Evolutionary conservation across 495 filamentous ascomycete genomes (phyloP), one percentile per base, ranked within the genome.

Genomic region (Xylaria flabelliformis): DNA sequence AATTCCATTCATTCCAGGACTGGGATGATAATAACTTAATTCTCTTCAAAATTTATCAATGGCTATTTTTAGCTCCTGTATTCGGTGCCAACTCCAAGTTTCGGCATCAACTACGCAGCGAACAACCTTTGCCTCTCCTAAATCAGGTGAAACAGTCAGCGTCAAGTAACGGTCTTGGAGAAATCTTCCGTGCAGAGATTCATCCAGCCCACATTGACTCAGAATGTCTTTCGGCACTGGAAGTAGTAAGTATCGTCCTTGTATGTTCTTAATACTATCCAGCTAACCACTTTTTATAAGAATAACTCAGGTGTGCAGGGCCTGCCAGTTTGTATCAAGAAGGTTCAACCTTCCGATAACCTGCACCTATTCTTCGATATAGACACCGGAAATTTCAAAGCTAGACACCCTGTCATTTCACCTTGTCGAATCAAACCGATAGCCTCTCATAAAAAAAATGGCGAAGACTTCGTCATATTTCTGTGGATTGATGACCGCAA

Each of bases 341-440:
- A 26, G 24, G 62, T 46, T 8, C 36, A 46, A 29, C 36, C 19
- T 64, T 44, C 39, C 13, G 62, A 64, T 26, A 26, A 64, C 10
- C 4, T 64, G 4, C 8, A 42, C 7, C 3, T 8, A 19, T 64
- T 64, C 21, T 64, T 64, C 24, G 62, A 64, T 44, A 46, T 42
- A 4, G 24, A 64, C 7, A 46, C 62, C 10, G 62, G 62, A 64
- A 15, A 64, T 19, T 46, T 64, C 10, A 46, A 26, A 64, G 62
- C 59, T 10, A 10, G 19, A 19, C 34, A 42, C 24, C 59, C 59
- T 41, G 48, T 29, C 41, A 64, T 64, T 32, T 29, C 39, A 21
- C 36, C 62, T 15, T 1, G 17, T 9, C 34, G 21, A 26, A 46
- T 46, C 17, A 13, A 8, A 1, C 62, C 62, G 7, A 64, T 44